These are phyloP conservation scores for Yamadazyma takamatsuzukensis DNA, from an alignment of 805 yeast genomes.

Conservation along the genomic window DNA sequence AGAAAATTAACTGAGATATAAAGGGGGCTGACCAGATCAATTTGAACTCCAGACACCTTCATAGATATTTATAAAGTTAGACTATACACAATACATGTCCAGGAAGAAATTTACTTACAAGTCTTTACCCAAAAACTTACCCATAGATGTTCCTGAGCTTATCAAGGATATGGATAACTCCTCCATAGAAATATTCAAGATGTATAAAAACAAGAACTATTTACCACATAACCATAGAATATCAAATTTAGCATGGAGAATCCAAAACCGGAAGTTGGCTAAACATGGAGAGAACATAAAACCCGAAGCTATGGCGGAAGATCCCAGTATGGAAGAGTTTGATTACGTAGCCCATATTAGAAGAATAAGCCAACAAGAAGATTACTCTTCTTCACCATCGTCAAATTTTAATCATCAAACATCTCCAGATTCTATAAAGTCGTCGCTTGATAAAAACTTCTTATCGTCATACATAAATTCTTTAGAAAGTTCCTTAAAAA, in stretches of 20 bases:
- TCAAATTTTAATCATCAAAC: not conserved
- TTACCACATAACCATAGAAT: constrained; percentile 41
- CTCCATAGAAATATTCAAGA: constrained; percentile 34
- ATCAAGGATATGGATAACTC: constrained; percentile 32
- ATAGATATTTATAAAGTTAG: too few species aligned
- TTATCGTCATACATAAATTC: constrained; percentile 37
- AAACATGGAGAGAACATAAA: not conserved
- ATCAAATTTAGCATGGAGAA: constrained; percentile 43
- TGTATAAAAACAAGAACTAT: constrained; percentile 40
- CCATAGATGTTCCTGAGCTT: constrained; percentile 17
- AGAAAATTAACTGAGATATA: not conserved
- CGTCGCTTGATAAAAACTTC: constrained; percentile 19
- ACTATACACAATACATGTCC: constrained; percentile 4
- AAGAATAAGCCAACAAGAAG: constrained; percentile 37
- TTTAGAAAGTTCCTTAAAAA: constrained; percentile 33
- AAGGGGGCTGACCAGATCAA: not conserved
- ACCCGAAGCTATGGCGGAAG: constrained; percentile 8
- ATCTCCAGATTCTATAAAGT: constrained; percentile 11
- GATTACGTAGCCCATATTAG: constrained; percentile 46
- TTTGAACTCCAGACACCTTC: not conserved
- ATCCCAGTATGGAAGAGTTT: constrained; percentile 36
- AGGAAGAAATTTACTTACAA: constrained; percentile 13
- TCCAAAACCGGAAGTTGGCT: constrained; percentile 32
- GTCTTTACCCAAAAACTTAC: constrained; percentile 8
- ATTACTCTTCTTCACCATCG: constrained; percentile 7